These are phyloP conservation scores for Penicillium odoratum DNA, from an alignment of 495 filamentous ascomycete genomes.

Conservation along the genomic window DNA sequence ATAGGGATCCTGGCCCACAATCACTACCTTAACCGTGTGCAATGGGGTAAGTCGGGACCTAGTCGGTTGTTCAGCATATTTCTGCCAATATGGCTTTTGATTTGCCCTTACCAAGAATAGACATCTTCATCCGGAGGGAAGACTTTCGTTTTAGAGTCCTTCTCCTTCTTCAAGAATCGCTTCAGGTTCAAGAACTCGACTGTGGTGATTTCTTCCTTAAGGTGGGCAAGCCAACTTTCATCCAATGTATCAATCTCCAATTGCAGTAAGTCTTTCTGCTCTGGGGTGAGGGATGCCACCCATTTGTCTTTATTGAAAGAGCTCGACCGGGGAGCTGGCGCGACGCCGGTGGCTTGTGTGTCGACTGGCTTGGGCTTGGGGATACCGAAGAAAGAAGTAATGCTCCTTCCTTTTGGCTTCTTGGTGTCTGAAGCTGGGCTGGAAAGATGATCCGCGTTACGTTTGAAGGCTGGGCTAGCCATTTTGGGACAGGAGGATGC, in stretches of 20 bases:
- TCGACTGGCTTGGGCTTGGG: constrained; percentile 41
- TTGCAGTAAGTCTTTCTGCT: constrained; percentile 78
- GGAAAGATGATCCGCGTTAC: constrained; percentile 36
- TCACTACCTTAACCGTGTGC: constrained; percentile 79
- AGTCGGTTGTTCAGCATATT: not conserved
- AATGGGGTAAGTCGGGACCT: constrained; percentile 93
- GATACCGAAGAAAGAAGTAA: constrained; percentile 65
- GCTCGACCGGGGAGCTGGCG: constrained; percentile 27
- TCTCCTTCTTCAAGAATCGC: constrained; percentile 79
- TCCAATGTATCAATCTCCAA: constrained; percentile 91
- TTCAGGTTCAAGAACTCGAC: constrained; percentile 84
- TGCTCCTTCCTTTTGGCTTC: constrained; percentile 69
- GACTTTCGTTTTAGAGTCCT: constrained; percentile 66
- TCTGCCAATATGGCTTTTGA: not conserved
- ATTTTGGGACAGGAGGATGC: constrained; percentile 16
- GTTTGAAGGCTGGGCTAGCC: constrained; percentile 34
- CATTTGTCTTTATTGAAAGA: constrained; percentile 89
- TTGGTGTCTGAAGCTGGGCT: constrained; percentile 30
- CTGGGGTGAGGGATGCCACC: constrained; percentile 71
- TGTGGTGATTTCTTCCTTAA: constrained; percentile 78
- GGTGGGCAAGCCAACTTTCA: constrained; percentile 82
- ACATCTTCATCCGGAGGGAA: constrained; percentile 87
- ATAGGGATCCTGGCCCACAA: constrained; percentile 96
- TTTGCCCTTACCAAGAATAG: constrained; percentile 78
- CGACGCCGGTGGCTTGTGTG: constrained; percentile 42